phyloP scores from a whole-genome alignment of 306 rosid genomes.

The Pachyrhizus erosus region DNA sequence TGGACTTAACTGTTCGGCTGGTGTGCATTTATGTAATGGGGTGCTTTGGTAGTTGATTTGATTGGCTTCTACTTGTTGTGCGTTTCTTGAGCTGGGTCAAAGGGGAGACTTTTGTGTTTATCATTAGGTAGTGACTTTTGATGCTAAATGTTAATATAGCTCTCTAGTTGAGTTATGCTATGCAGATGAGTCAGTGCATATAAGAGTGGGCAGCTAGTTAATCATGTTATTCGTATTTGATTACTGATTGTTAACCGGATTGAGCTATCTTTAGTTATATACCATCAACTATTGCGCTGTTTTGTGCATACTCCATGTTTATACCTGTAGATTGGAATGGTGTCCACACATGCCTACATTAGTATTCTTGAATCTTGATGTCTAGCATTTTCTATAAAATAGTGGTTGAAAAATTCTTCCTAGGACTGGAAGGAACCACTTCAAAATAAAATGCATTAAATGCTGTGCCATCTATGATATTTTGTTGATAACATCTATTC shows the following conservation, averaged over 20 bases:
- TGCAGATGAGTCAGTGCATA: background rate
- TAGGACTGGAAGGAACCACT: background rate
- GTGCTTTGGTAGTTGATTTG: constrained; percentile 8
- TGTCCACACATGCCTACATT: background rate
- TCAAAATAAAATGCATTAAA: background rate
- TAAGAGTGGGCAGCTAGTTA: background rate
- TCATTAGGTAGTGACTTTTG: background rate
- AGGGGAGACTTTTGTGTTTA: background rate
- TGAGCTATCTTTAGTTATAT: constrained; percentile 4
- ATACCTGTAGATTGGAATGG: constrained; percentile 18
- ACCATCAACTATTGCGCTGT: background rate
- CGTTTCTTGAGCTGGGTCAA: background rate
- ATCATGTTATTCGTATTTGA: constrained; percentile 7
- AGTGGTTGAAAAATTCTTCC: background rate
- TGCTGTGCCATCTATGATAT: background rate
- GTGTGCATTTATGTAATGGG: constrained; percentile 10
- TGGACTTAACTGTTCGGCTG: background rate
- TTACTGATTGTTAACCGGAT: constrained; percentile 19
- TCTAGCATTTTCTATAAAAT: background rate
- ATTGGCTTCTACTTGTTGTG: background rate
- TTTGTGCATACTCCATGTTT: background rate
- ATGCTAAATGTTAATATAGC: background rate
- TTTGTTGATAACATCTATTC: constrained; percentile 14
- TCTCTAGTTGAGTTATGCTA: background rate
- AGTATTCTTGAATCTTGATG: background rate